Conservation (phyloP, 2,329 filamentous ascomycete species). For the Akanthomyces lecanii region DNA sequence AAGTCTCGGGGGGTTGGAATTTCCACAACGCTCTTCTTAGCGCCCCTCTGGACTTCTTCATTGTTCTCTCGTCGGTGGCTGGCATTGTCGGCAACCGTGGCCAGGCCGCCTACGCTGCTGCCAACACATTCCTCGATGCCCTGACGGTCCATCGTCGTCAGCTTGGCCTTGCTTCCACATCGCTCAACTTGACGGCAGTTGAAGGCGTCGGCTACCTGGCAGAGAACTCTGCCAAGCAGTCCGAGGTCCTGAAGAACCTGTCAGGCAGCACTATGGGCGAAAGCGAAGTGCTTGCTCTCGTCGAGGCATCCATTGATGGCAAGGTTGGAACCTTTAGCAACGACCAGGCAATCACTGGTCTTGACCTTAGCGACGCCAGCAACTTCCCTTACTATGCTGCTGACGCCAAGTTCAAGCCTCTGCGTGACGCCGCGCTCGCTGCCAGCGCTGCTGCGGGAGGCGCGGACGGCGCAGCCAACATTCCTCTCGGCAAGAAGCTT, state of each 20-base stretch:
- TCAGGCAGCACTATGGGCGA: slow-evolving; percentile 46
- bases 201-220: slow-evolving; percentile 47
- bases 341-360: slow-evolving; percentile 50
- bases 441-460: slow-evolving; percentile 18
- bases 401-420: slow-evolving; percentile 51
- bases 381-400: slow-evolving; percentile 49
- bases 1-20: slow-evolving; percentile 51
- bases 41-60: slow-evolving; percentile 47
- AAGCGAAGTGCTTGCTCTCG: slow-evolving; percentile 50
- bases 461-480: slow-evolving; percentile 11
- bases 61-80: slow-evolving; percentile 49
- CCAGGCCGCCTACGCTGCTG: slow-evolving; percentile 50
- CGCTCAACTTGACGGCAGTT: slow-evolving; percentile 51
- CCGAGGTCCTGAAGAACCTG: slow-evolving; percentile 46
- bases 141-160: slow-evolving; percentile 38
- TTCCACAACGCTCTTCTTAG: slow-evolving; percentile 43
- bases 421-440: slow-evolving; percentile 37
- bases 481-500: slow-evolving; percentile 21
- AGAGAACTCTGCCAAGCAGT: slow-evolving; percentile 39
- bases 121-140: slow-evolving; percentile 44
- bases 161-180: slow-evolving; percentile 40
- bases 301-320: slow-evolving; percentile 48
- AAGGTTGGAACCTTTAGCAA: slow-evolving; percentile 39
- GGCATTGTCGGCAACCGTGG: slow-evolving; percentile 49
- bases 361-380: slow-evolving; percentile 42